Evolutionary conservation across 768 basidiomycete genomes (phyloP).

Genomic region (Leucocoprinus leucothites): DNA sequence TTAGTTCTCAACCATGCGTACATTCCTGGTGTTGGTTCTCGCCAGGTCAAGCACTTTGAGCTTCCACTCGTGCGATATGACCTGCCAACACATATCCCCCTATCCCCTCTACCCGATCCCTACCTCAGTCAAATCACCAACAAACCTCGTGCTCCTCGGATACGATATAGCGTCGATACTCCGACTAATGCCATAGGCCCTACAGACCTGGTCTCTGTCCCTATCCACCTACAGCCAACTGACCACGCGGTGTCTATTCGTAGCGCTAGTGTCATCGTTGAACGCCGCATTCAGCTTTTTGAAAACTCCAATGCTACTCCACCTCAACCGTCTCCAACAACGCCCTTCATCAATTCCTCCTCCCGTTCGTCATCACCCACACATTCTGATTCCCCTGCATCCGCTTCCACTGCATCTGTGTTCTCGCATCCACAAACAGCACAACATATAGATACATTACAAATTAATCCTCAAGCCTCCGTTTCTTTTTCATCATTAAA

Average conservation of each 20-base stretch:
- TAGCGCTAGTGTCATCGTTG: conserved; percentile 61
- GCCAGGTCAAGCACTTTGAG: conserved; percentile 69
- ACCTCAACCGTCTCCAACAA: conserved; percentile 18
- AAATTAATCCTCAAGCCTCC: conserved; percentile 15
- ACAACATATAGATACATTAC: conserved; percentile 7
- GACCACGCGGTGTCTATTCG: conserved; percentile 58
- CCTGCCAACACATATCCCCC: conserved; percentile 40
- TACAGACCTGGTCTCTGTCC: conserved; percentile 65
- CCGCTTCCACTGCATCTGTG: conserved; percentile 14
- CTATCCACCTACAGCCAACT: conserved; percentile 56
- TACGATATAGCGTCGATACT: conserved; percentile 57
- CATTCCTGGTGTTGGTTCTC: conserved; percentile 61
- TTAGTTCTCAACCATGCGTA: conserved; percentile 68
- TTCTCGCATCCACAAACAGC: conserved; percentile 17
- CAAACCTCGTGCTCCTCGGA: conserved; percentile 53
- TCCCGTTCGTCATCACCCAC: conserved; percentile 14
- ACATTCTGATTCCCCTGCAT: conserved; percentile 15
- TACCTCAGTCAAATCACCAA: conserved; percentile 38
- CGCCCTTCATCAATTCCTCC: conserved; percentile 17
- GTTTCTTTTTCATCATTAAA: conserved; percentile 31
- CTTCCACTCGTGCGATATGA: conserved; percentile 72
- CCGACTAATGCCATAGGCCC: conserved; percentile 67
- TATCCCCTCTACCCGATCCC: conserved; percentile 34
- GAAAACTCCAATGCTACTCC: conserved; percentile 28
- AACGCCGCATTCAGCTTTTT: conserved; percentile 66